Conservation (phyloP, 805 yeast genomes). For the Candida anglica region DNA sequence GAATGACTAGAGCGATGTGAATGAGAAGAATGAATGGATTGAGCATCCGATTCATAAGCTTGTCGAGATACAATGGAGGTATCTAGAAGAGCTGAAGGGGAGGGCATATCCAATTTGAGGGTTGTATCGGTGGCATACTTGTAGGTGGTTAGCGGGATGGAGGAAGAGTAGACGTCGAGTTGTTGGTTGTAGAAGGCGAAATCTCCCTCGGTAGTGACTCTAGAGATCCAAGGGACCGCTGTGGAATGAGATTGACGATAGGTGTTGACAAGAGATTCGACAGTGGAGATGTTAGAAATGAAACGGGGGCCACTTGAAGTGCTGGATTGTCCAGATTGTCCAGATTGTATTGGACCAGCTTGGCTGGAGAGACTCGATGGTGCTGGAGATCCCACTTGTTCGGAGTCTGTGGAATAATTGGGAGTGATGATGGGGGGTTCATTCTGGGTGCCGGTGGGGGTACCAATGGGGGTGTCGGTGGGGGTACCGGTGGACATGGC, state of each 20-base stretch:
- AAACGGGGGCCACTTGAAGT: not conserved
- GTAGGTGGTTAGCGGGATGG: slow-evolving; percentile 47
- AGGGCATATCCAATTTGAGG: slow-evolving; percentile 23
- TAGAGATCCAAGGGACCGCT: slow-evolving; percentile 55
- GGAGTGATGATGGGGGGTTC: too few relatives aligned
- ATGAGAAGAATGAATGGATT: not conserved
- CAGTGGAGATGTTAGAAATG: not conserved
- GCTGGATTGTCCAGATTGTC: not conserved
- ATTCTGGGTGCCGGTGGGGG: too few relatives aligned
- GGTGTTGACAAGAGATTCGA: slow-evolving; percentile 13
- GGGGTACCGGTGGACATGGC: too few relatives aligned
- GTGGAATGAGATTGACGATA: slow-evolving; percentile 14
- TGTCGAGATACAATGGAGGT: slow-evolving; percentile 11
- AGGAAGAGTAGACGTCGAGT: slow-evolving; percentile 54
- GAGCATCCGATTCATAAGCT: not conserved
- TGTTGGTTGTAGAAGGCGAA: slow-evolving; percentile 58
- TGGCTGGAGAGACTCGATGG: too few relatives aligned
- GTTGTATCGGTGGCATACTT: slow-evolving; percentile 10
- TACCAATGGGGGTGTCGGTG: too few relatives aligned
- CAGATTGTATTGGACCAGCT: too few relatives aligned
- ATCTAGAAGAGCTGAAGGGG: slow-evolving; percentile 16
- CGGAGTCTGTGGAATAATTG: too few relatives aligned
- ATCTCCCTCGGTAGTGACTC: slow-evolving; percentile 50
- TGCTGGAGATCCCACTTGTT: too few relatives aligned
- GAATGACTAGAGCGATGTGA: not conserved